Base-by-base conservation (phyloP, 2,329 filamentous ascomycete species). In the Fusarium heterosporum region DNA sequence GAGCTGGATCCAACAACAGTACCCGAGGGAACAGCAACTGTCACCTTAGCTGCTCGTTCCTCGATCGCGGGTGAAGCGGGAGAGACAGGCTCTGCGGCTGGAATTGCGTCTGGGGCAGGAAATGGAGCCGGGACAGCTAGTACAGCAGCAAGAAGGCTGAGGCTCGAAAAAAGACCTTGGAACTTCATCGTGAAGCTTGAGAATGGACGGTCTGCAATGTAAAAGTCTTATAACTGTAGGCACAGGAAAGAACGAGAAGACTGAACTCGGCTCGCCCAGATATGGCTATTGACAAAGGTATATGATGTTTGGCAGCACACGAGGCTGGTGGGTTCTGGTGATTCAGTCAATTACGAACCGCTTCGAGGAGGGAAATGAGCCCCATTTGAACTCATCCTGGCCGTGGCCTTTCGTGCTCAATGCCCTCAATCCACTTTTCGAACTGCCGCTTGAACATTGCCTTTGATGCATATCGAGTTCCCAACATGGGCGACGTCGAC, bases 11-110 rank as follows among this genome's bases (percentile, higher is more conserved):
- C 88, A 40, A 84, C 74, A 32, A 91, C 78, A 6, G 84, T 89
- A 36, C 86, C 88, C 41, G 84, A 82, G 1, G 83, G 77, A 34
- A 88, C 83, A 16, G 82, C 78, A 47, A 89, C 87, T 4, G 83
- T 84, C 5, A 86, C 85, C 22, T 75, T 77, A 32, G 72, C 77
- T 39, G 80, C 82, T 42, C 82, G 77, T 65, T 81, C 82, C 56
- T 82, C 79, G 11, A 84, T 57, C 8, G 52, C 63, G 47, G 64
- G 70, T 3, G 73, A 55, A 29, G 64, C 64, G 25, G 68, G 63
- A 14, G 57, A 25, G 26, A n/a, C 39, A 26, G 57, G 57, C 1
- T 28, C 22, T 16, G 26, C 32, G 13, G 43, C 46, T 4, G 39
- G 55, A 4, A 61, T 54, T 3, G 55, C 36, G 49, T 65, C 61